phyloP scores from a whole-genome alignment of 2,329 filamentous ascomycete species.

The Beauveria caledonica region DNA sequence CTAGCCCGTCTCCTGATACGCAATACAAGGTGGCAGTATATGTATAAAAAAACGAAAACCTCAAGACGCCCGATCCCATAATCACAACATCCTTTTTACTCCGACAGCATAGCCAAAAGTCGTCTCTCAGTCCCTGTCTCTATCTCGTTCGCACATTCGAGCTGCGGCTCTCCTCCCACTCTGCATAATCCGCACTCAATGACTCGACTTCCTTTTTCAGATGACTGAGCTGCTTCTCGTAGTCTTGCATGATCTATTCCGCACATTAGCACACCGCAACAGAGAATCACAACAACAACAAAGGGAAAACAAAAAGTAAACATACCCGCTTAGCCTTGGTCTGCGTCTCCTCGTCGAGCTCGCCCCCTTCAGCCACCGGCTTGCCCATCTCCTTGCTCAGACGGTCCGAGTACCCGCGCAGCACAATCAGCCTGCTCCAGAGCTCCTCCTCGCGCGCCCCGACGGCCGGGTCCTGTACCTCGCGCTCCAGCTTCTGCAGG shows the following conservation, averaged over 20 bases:
- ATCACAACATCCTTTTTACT: background rate
- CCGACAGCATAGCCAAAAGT: background rate
- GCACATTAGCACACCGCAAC: background rate
- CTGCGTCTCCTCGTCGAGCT: slow-evolving; percentile 62
- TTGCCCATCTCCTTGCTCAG: slow-evolving; percentile 68
- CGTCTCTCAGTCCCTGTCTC: background rate
- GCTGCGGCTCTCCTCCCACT: slow-evolving; percentile 45
- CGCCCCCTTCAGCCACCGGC: slow-evolving; percentile 48
- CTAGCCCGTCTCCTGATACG: slow-evolving; percentile 2
- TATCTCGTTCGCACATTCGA: slow-evolving; percentile 26
- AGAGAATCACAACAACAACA: background rate
- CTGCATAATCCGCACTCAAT: slow-evolving; percentile 47
- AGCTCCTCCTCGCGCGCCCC: slow-evolving; percentile 73
- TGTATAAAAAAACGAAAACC: background rate
- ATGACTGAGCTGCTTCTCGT: slow-evolving; percentile 71
- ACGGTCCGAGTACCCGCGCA: slow-evolving; percentile 64
- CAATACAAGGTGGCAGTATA: background rate
- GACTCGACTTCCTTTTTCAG: slow-evolving; percentile 64
- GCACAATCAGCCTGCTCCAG: slow-evolving; percentile 70
- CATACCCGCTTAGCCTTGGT: slow-evolving; percentile 66
- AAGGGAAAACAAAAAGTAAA: background rate
- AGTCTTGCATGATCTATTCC: slow-evolving; percentile 65
- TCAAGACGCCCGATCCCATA: slow-evolving; percentile 3
- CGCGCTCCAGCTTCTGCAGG: slow-evolving; percentile 59
- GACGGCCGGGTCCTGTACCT: slow-evolving; percentile 65